phyloP scores from a whole-genome alignment of 306 rosid genomes.

The Vigna unguiculata region DNA sequence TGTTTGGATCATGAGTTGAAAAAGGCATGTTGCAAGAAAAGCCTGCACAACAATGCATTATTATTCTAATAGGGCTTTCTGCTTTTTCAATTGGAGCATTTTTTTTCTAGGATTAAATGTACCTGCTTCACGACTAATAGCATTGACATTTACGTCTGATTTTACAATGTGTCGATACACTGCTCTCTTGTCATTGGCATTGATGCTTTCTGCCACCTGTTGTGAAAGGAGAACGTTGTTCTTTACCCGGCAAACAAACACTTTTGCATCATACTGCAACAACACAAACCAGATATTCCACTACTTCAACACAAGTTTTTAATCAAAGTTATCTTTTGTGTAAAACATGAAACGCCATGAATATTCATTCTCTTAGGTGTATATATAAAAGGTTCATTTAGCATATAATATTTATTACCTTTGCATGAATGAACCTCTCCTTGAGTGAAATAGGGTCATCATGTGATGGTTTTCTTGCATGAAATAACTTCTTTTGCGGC shows the following conservation, averaged over 20 bases:
- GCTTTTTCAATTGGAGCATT: constrained; percentile 24
- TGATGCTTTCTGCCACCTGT: constrained; percentile 63
- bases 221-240: constrained; percentile 50
- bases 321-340: neutral
- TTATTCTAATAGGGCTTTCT: constrained; percentile 2
- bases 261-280: constrained; percentile 72
- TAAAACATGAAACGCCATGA: neutral
- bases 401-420: constrained; percentile 52
- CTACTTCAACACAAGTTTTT: constrained; percentile 13
- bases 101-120: constrained; percentile 5
- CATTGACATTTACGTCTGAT: constrained; percentile 61
- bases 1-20: constrained; percentile 42
- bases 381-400: neutral
- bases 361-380: neutral
- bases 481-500: constrained; percentile 48
- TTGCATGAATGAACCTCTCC: constrained; percentile 77
- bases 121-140: constrained; percentile 51
- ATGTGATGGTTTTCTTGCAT: constrained; percentile 60
- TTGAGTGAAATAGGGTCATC: constrained; percentile 70
- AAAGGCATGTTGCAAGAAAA: constrained; percentile 43
- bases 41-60: constrained; percentile 43
- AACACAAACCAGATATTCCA: constrained; percentile 40
- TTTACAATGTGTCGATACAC: constrained; percentile 66
- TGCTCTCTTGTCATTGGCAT: constrained; percentile 72
- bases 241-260: constrained; percentile 58